These are phyloP conservation scores for Cetradonia linearis DNA, from an alignment of 495 filamentous ascomycete species.

Conservation along the genomic window DNA sequence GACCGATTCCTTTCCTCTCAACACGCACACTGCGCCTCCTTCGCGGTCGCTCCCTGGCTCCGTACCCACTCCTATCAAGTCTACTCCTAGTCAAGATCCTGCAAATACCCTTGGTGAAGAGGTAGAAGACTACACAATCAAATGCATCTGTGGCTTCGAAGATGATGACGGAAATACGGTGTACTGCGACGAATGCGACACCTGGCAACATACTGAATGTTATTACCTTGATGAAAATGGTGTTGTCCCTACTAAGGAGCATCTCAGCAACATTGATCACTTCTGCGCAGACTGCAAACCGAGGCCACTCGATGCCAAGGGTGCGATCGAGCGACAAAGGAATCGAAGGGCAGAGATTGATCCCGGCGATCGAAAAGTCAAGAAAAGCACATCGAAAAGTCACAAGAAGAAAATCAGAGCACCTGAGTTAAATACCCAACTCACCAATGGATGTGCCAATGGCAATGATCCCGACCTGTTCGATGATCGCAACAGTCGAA, in stretches of 20 bases:
- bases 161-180: conserved; percentile 98
- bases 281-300: conserved; percentile 81
- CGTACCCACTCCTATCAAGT: conserved; percentile 41
- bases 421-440: conserved; percentile 22
- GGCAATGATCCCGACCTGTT: conserved; percentile 33
- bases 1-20: conserved; percentile 68
- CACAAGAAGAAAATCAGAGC: conserved; percentile 63
- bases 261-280: conserved; percentile 57
- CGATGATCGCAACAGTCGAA: conserved; percentile 39
- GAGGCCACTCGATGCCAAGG: conserved; percentile 54
- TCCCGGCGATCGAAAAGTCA: conserved; percentile 50
- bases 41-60: conserved; percentile 53
- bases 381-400: conserved; percentile 57
- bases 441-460: conserved; percentile 37
- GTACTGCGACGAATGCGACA: conserved; percentile 88
- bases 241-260: conserved; percentile 47
- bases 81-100: conserved; percentile 33
- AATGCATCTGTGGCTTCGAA: conserved; percentile 84
- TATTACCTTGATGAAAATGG: conserved; percentile 50
- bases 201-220: conserved; percentile 96
- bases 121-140: conserved; percentile 91
- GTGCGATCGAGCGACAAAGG: conserved; percentile 58
- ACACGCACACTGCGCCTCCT: conserved; percentile 52
- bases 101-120: conserved; percentile 51
- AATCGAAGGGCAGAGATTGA: conserved; percentile 51